These are phyloP conservation scores for Aspergillus oerlinghausenensis DNA, from an alignment of 2,329 filamentous ascomycete species.

Conservation along the genomic window DNA sequence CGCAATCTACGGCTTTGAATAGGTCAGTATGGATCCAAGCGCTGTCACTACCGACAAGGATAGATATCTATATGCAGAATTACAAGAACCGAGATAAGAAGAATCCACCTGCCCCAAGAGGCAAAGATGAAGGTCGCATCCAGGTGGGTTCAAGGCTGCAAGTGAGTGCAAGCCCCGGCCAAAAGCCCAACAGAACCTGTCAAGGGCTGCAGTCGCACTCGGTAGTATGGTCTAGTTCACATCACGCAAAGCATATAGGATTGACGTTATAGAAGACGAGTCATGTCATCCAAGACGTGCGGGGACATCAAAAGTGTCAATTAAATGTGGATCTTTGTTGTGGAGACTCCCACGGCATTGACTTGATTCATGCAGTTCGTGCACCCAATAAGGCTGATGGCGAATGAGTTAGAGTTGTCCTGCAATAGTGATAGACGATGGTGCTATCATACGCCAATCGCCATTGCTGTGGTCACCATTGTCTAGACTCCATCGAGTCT, in stretches of 20 bases:
- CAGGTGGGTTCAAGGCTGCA: too few species aligned
- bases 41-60: background rate
- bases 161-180: too few species aligned
- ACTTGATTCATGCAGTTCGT: background rate
- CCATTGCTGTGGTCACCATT: background rate
- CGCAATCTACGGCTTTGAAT: constrained; percentile 10
- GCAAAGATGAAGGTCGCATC: background rate
- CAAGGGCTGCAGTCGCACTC: background rate
- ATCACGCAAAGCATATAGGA: constrained; percentile 19
- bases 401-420: background rate
- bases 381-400: background rate
- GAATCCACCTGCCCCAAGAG: background rate
- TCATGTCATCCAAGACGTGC: constrained; percentile 1
- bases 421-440: background rate
- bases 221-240: background rate
- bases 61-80: constrained; percentile 5
- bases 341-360: background rate
- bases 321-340: background rate
- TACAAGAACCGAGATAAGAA: background rate
- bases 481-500: background rate
- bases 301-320: background rate
- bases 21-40: background rate
- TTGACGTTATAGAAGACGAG: constrained; percentile 22
- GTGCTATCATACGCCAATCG: background rate
- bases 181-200: too few species aligned